A percentile compares a stretch with the other conserved stretches of the same genome.
Conservation (phyloP, 345 rosid species). For the Eucalyptus pauciflora region DNA sequence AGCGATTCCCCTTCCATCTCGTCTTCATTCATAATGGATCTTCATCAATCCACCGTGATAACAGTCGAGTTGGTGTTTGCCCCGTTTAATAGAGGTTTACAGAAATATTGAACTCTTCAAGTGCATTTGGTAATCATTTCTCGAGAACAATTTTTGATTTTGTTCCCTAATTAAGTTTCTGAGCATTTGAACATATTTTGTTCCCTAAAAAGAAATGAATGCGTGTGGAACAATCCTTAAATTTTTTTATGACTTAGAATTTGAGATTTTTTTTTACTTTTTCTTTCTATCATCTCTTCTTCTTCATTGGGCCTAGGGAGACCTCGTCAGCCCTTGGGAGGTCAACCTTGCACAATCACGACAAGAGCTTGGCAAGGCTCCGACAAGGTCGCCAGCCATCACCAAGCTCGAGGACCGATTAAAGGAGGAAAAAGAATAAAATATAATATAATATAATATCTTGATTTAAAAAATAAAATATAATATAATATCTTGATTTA, state of each 20-base stretch:
- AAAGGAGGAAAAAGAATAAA: too few relatives aligned
- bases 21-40: background rate
- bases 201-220: rapidly evolving
- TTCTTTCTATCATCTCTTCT: too few relatives aligned
- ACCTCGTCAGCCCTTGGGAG: rapidly evolving
- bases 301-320: rapidly evolving
- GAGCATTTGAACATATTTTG: too few relatives aligned
- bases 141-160: too few relatives aligned
- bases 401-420: rapidly evolving
- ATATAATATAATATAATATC: too few relatives aligned
- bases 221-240: rapidly evolving
- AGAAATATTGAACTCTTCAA: background rate
- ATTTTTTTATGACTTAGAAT: too few relatives aligned
- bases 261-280: rapidly evolving
- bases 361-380: too few relatives aligned
- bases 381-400: too few relatives aligned
- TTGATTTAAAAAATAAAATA: too few relatives aligned
- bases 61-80: background rate
- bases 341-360: rapidly evolving
- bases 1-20: background rate
- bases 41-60: background rate
- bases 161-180: too few relatives aligned
- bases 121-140: too few relatives aligned
- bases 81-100: rapidly evolving
- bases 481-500: too few relatives aligned